Base-by-base conservation (phyloP, 2,329 filamentous ascomycete genomes). In the Chalara sp. region DNA sequence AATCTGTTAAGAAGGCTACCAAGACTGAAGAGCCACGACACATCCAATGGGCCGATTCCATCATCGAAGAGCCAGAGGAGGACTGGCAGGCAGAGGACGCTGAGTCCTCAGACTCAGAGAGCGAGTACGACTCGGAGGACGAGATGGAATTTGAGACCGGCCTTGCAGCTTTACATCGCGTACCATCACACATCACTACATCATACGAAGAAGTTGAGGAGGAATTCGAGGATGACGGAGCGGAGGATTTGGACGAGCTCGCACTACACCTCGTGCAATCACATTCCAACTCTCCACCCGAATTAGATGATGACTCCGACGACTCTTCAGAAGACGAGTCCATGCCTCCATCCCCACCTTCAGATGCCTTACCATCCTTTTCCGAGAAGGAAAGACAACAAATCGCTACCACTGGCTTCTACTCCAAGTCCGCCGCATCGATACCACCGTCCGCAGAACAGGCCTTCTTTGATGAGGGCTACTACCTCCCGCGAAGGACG, bases 1-100 rank as follows among this genome's bases (percentile, higher is more conserved):
- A 90, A 70, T 93, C 89, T 56, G 88, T 96, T 71, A 84, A 81
- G 68, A 87, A 86, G 65, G 87, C 87, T 61, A 76, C 76, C 67
- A 63, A 72, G 61, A 71, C 67, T 49, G 63, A 72, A 54, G 79
- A 87, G 60, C 67, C 74, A 56, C 81, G 80, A 68, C 88, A 88
- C 73, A 82, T 95, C 61, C 86, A 92, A 76, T 96, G 89, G 89
- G 87, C 88, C 2, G 88, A 95, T 68, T 77, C 80, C 50, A 79
- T 91, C 56, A 76, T 80, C 54, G 87, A 91, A 69, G 84, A 88
- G 58, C 72, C 79, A 47, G 81, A 88, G 66, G 83, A 89, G 55
- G 84, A 89, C 58, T 83, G 80, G 74, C 75, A 82, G 55, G 77
- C 76, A 58, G 83, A 86, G 59, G 83, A 87, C 58, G 78, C 79